A percentile compares a stretch with the other conserved stretches of the same genome.
Conservation (phyloP, 2,329 filamentous ascomycete genomes). For the Cordyceps militaris region DNA sequence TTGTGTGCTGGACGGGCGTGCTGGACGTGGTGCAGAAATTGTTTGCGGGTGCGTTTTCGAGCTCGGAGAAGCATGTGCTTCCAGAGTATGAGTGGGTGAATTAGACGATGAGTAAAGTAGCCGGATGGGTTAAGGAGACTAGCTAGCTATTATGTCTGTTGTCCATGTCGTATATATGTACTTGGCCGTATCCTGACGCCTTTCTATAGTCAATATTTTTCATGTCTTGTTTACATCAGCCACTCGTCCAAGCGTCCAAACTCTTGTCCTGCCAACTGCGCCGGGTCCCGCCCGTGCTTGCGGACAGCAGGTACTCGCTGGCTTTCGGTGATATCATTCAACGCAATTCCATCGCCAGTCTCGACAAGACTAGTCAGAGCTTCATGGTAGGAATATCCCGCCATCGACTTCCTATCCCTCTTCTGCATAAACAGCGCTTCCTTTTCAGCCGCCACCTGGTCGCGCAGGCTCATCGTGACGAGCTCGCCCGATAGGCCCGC, state of each 20-base stretch:
- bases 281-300: constrained; percentile 7
- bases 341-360: constrained; percentile 10
- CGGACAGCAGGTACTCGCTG: constrained; percentile 6
- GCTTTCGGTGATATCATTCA: constrained; percentile 3
- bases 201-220: background rate
- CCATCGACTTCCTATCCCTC: background rate
- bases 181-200: background rate
- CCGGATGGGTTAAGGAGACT: no score
- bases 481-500: constrained; percentile 36
- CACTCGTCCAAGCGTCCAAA: constrained; percentile 5
- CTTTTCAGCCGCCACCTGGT: constrained; percentile 1
- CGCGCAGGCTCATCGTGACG: constrained; percentile 26
- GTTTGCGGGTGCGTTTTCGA: constrained; percentile 21
- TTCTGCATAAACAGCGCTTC: constrained; percentile 1
- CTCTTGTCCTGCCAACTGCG: background rate
- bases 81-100: constrained; percentile 29
- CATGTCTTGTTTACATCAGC: background rate
- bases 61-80: constrained; percentile 24
- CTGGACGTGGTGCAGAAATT: constrained; percentile 25
- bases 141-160: no score
- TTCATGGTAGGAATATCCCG: constrained; percentile 9
- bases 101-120: background rate
- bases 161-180: no score
- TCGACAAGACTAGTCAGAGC: constrained; percentile 7
- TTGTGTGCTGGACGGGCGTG: constrained; percentile 27